Percentiles rank a stretch among this genome's conserved stretches.
phyloP scores from a whole-genome alignment of 225 moss, liverwort and hornwort species.

The Sphagnum contortum region DNA sequence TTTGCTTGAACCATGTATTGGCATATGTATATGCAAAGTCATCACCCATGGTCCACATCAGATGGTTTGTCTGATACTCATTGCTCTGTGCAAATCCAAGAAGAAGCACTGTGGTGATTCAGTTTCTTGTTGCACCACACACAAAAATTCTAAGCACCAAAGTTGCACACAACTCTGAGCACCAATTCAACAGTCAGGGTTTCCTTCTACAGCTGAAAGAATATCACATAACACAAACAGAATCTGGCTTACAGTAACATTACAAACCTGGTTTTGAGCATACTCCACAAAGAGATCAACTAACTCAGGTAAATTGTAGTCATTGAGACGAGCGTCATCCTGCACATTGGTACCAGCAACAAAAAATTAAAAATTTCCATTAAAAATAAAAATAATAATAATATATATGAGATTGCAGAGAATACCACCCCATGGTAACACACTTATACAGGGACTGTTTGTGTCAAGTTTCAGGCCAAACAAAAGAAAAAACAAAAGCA shows the following conservation, averaged over 20 bases:
- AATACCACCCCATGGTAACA: too few relatives aligned
- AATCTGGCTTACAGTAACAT: not conserved
- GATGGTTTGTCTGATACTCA: conserved; percentile 65
- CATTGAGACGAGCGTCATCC: conserved; percentile 72
- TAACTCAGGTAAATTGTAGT: conserved; percentile 72
- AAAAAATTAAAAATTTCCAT: not conserved
- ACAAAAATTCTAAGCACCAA: too few relatives aligned
- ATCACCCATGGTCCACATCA: conserved; percentile 97
- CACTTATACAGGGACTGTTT: too few relatives aligned
- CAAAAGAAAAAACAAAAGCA: too few relatives aligned
- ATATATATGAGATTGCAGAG: too few relatives aligned
- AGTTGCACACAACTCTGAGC: too few relatives aligned
- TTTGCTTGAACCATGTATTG: conserved; percentile 92
- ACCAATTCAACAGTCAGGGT: too few relatives aligned
- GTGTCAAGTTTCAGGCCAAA: too few relatives aligned
- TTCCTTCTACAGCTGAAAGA: not conserved
- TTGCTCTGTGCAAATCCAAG: conserved; percentile 30
- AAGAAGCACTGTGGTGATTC: not conserved
- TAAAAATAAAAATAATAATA: too few relatives aligned
- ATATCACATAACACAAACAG: not conserved
- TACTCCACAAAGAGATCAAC: conserved; percentile 73
- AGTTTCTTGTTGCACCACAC: too few relatives aligned
- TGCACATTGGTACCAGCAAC: conserved; percentile 24
- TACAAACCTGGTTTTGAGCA: conserved; percentile 52
- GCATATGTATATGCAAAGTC: conserved; percentile 94